Evolutionary conservation across 148 eudicot species (phyloP).

Genomic region (Simmondsia chinensis): DNA sequence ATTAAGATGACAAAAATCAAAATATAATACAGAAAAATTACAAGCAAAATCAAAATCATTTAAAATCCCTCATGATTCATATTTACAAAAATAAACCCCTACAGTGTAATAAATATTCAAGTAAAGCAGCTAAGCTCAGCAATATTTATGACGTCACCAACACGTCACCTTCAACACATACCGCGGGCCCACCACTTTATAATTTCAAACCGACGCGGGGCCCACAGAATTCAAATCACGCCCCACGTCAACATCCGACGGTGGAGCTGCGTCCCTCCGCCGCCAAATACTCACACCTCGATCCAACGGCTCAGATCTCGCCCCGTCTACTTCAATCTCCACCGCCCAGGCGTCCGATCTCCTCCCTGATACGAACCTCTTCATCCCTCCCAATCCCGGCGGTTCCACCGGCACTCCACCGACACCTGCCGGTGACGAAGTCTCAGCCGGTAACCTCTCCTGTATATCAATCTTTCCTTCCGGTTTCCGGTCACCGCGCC

Average conservation of each 20-base stretch:
- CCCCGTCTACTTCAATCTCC: slow-evolving; percentile 22
- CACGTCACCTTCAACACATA: no score
- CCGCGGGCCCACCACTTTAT: background rate
- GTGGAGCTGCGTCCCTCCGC: slow-evolving; percentile 13
- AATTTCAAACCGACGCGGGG: slow-evolving; percentile 11
- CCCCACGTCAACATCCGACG: slow-evolving; percentile 2
- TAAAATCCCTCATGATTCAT: no score
- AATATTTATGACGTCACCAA: no score
- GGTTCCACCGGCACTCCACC: slow-evolving; percentile 24
- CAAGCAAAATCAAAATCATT: no score
- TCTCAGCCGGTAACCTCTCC: background rate
- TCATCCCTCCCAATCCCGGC: slow-evolving; percentile 55
- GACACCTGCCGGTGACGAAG: background rate
- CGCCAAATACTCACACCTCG: slow-evolving; percentile 12
- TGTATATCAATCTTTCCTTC: background rate
- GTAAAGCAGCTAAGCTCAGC: no score
- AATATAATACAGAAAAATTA: no score
- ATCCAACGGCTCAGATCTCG: slow-evolving; percentile 21
- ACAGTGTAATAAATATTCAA: no score
- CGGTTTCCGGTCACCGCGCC: slow-evolving; percentile 7
- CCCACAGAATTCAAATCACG: slow-evolving; percentile 15
- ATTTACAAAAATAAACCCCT: no score
- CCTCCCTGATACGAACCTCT: slow-evolving; percentile 58
- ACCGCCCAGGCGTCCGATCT: slow-evolving; percentile 50
- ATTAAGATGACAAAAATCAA: no score